phyloP scores from a whole-genome alignment of 805 yeast species.

The Kodamaea fukazawae region DNA sequence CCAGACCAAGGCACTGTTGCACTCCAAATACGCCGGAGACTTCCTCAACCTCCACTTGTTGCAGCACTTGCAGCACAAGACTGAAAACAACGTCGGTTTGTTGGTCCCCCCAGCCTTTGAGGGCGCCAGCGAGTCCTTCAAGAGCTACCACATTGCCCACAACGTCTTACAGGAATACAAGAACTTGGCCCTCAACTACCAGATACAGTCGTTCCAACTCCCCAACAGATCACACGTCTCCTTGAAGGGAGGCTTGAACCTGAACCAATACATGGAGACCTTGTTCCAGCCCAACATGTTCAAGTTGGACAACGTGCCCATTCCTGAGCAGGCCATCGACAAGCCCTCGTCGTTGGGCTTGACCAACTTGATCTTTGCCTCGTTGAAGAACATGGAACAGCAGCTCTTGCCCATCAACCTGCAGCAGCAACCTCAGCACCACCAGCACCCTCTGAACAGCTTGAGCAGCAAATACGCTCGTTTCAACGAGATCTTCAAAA shows the following conservation, averaged over 20 bases:
- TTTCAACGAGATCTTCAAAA: conserved; percentile 39
- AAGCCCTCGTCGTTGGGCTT: conserved; percentile 51
- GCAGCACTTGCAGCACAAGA: conserved; percentile 41
- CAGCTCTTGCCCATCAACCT: conserved; percentile 25
- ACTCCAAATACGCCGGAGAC: conserved; percentile 81
- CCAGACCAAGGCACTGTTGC: conserved; percentile 60
- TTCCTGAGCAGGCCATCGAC: conserved; percentile 38
- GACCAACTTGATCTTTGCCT: conserved; percentile 34
- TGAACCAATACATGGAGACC: conserved; percentile 51
- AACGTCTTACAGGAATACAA: conserved; percentile 37
- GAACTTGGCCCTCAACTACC: conserved; percentile 19
- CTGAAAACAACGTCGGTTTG: conserved; percentile 25
- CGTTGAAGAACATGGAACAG: conserved; percentile 36
- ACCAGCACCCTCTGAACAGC: conserved; percentile 9
- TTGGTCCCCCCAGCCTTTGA: conserved; percentile 18
- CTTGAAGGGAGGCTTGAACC: conserved; percentile 46
- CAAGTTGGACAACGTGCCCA: conserved; percentile 36
- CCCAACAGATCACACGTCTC: conserved; percentile 50
- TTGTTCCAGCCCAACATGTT: conserved; percentile 63
- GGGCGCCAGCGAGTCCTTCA: conserved; percentile 28
- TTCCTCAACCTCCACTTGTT: conserved; percentile 66
- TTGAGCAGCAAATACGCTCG: conserved; percentile 24
- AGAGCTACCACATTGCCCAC: conserved; percentile 35
- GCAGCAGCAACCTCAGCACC: conserved; percentile 29
- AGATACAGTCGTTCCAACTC: conserved; percentile 48